Percentiles rank a stretch among this genome's conserved stretches.
Conservation (phyloP, 495 filamentous ascomycete species). For the Chaetomium tenue region DNA sequence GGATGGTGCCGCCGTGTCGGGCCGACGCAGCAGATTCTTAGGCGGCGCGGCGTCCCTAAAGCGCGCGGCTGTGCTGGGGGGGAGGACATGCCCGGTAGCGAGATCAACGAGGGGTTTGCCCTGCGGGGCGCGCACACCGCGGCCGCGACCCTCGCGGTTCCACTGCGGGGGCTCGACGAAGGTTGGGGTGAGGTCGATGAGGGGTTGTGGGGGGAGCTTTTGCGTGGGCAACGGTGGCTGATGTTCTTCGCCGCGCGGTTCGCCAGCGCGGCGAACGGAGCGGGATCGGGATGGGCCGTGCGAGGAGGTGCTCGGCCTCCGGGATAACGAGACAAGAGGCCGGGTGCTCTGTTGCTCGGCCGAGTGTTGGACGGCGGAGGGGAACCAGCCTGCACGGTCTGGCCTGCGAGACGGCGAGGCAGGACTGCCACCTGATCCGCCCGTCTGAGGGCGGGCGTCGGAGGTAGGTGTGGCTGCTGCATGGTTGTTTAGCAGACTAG, state of each 20-base stretch:
- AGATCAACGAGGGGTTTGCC: slow-evolving; percentile 63
- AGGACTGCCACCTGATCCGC: background rate
- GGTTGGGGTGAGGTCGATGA: slow-evolving; percentile 73
- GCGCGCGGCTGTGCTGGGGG: slow-evolving; percentile 3
- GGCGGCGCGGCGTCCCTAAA: slow-evolving; percentile 14
- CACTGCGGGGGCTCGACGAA: slow-evolving; percentile 73
- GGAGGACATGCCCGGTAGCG: slow-evolving; percentile 28
- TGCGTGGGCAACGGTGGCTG: background rate
- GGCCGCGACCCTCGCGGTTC: slow-evolving; percentile 59
- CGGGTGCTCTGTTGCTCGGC: slow-evolving; percentile 34
- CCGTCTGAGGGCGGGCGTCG: background rate
- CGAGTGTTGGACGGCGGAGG: slow-evolving; percentile 47
- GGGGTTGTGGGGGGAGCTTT: slow-evolving; percentile 37
- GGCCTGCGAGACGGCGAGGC: slow-evolving; percentile 6
- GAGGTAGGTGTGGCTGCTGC: background rate
- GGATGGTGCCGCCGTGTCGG: background rate
- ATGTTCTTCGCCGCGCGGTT: background rate
- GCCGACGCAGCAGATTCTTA: slow-evolving; percentile 11
- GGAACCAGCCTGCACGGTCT: slow-evolving; percentile 43
- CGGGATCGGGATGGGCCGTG: slow-evolving; percentile 4
- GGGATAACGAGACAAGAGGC: slow-evolving; percentile 18
- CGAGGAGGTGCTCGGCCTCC: slow-evolving; percentile 26
- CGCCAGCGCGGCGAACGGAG: slow-evolving; percentile 12
- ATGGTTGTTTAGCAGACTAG: slow-evolving; percentile 49
- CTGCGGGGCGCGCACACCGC: slow-evolving; percentile 61